A percentile compares a stretch with the other conserved stretches of the same genome.
Conservation (phyloP, 192 early-diverging fungal genomes). For the Kickxella alabastrina region DNA sequence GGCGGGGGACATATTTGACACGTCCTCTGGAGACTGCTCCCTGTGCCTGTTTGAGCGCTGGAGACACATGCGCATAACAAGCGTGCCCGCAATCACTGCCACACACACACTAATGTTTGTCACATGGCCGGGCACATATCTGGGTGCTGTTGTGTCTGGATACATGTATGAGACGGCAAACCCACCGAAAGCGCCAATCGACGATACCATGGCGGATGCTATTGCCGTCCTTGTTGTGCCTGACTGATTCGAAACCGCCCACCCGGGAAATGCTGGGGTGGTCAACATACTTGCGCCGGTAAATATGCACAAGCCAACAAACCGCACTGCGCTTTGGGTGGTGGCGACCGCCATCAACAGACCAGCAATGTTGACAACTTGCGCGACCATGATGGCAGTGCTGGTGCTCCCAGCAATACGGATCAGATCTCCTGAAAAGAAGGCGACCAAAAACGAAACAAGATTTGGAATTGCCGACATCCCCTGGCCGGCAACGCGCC, state of each 20-base stretch:
- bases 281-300: constrained; percentile 1
- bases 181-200: constrained; percentile 7
- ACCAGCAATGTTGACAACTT: constrained; percentile 5
- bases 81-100: not conserved
- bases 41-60: not conserved
- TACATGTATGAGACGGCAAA: constrained; percentile 9
- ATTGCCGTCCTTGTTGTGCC: constrained; percentile 5
- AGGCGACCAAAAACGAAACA: constrained; percentile 1
- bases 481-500: constrained; percentile 5
- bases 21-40: not conserved
- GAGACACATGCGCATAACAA: not conserved
- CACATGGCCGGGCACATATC: constrained; percentile 6
- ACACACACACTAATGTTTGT: constrained; percentile 3
- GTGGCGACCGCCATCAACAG: constrained; percentile 5
- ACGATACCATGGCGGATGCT: constrained; percentile 7
- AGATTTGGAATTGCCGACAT: constrained; percentile 10
- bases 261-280: not conserved
- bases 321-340: constrained; percentile 3
- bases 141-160: not conserved
- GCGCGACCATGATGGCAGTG: not conserved
- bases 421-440: constrained; percentile 4
- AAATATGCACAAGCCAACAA: constrained; percentile 5
- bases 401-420: constrained; percentile 2
- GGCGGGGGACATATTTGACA: not conserved
- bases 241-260: constrained; percentile 9